Evolutionary conservation across 2,329 filamentous ascomycete species (phyloP).

Genomic region (Cladophialophora chaetospira): DNA sequence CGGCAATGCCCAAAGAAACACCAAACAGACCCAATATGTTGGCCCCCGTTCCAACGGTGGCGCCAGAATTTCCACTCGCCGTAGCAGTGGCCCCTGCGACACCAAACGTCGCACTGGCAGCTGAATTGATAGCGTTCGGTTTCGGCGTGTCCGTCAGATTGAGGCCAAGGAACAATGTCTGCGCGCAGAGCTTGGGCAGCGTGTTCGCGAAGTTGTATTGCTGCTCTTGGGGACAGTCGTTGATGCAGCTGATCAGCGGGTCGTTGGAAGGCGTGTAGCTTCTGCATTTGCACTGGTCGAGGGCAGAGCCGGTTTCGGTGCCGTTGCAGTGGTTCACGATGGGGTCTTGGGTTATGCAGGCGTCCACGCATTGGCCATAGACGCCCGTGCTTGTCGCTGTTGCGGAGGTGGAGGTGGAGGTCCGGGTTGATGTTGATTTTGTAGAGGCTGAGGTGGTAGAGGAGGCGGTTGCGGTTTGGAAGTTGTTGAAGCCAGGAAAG

Average conservation of each 20-base stretch:
- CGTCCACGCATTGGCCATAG: slow-evolving; percentile 6
- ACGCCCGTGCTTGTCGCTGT: background rate
- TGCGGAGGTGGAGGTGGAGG: background rate
- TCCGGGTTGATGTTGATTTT: background rate
- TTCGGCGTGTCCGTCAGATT: slow-evolving; percentile 6
- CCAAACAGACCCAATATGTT: background rate
- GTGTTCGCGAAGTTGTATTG: slow-evolving; percentile 12
- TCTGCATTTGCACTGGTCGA: slow-evolving; percentile 20
- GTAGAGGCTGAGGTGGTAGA: background rate
- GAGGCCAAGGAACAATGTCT: slow-evolving; percentile 18
- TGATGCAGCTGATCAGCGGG: slow-evolving; percentile 18
- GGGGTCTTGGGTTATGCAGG: slow-evolving; percentile 11
- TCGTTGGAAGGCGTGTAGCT: slow-evolving; percentile 15
- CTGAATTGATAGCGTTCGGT: slow-evolving; percentile 1
- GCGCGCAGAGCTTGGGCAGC: slow-evolving; percentile 19
- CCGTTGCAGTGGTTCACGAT: slow-evolving; percentile 19
- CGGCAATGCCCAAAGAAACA: background rate
- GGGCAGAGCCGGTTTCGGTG: slow-evolving; percentile 21
- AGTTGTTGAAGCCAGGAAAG: slow-evolving; percentile 3
- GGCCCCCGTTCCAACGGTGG: background rate
- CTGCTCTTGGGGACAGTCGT: slow-evolving; percentile 15
- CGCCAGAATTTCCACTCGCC: background rate
- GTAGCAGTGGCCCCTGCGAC: background rate
- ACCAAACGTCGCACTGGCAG: background rate
- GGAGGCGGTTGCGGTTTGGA: background rate